phyloP scores from a whole-genome alignment of 2,329 filamentous ascomycete genomes.

The Emergomyces africanus region DNA sequence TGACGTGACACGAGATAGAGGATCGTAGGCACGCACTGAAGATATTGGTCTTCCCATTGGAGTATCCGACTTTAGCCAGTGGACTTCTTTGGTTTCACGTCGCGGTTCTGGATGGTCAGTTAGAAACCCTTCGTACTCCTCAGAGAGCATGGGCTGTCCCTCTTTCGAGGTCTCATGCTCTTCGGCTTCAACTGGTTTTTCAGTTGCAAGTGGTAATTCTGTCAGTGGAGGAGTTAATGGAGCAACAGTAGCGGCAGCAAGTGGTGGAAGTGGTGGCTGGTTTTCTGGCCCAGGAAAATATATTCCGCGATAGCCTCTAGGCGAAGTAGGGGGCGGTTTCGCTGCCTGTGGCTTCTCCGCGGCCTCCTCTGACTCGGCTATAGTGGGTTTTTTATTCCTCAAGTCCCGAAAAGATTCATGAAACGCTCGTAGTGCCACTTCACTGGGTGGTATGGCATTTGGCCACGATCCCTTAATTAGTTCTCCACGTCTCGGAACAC shows the following conservation, averaged over 20 bases:
- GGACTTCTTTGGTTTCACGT: background rate
- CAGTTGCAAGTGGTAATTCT: background rate
- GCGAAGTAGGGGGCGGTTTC: no score
- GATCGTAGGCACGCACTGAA: constrained; percentile 7
- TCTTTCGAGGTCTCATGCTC: background rate
- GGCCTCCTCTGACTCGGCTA: background rate
- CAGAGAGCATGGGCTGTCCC: background rate
- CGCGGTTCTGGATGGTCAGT: background rate
- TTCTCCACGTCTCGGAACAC: background rate
- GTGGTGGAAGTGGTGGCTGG: background rate
- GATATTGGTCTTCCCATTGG: constrained; percentile 10
- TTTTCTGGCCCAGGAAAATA: background rate
- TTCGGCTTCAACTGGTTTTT: background rate
- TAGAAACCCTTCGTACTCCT: background rate
- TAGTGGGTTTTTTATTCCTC: background rate
- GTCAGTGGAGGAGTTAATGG: background rate
- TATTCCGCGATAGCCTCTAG: background rate
- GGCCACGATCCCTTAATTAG: background rate
- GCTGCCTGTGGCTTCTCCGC: no score
- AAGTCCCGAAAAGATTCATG: background rate
- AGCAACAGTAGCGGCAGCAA: background rate
- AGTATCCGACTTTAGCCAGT: constrained; percentile 5
- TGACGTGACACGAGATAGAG: constrained; percentile 4
- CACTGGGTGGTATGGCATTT: background rate
- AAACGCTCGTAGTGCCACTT: background rate